These are phyloP conservation scores for Leucoagaricus sp. DNA, from an alignment of 1,284 basidiomycete genomes.

Conservation along the genomic window DNA sequence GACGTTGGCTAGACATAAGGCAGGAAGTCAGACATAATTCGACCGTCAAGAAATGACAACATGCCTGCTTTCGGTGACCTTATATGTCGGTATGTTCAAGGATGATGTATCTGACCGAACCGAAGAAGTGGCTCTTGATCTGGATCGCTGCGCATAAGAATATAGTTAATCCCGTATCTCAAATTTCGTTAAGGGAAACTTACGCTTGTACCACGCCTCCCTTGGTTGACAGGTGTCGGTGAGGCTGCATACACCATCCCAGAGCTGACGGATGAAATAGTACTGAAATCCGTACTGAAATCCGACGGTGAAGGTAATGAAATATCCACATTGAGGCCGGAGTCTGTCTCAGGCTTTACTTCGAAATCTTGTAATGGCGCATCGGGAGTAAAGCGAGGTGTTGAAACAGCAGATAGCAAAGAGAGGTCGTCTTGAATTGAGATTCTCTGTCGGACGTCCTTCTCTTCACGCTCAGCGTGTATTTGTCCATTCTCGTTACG, in stretches of 20 bases:
- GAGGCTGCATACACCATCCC: conserved; percentile 7
- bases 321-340: background rate
- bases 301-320: conserved; percentile 9
- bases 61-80: conserved; percentile 5
- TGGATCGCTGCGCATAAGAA: background rate
- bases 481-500: background rate
- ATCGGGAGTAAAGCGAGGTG: conserved; percentile 8
- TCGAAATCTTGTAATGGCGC: conserved; percentile 9
- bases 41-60: too few relatives aligned
- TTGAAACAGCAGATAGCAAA: conserved; percentile 3
- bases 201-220: background rate
- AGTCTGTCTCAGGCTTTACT: background rate
- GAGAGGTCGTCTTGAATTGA: conserved; percentile 2
- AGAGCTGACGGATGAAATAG: conserved; percentile 8
- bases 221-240: conserved; percentile 14
- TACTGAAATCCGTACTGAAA: conserved; percentile 12
- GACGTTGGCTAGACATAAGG: conserved; percentile 7
- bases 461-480: background rate
- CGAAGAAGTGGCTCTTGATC: conserved; percentile 8
- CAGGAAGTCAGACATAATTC: too few relatives aligned
- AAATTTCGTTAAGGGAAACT: background rate
- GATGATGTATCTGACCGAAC: conserved; percentile 11
- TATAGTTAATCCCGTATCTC: background rate
- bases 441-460: background rate
- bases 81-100: conserved; percentile 10